Evolutionary conservation across 176 grass and related monocot species (phyloP).

Genomic region (Zizania latifolia): DNA sequence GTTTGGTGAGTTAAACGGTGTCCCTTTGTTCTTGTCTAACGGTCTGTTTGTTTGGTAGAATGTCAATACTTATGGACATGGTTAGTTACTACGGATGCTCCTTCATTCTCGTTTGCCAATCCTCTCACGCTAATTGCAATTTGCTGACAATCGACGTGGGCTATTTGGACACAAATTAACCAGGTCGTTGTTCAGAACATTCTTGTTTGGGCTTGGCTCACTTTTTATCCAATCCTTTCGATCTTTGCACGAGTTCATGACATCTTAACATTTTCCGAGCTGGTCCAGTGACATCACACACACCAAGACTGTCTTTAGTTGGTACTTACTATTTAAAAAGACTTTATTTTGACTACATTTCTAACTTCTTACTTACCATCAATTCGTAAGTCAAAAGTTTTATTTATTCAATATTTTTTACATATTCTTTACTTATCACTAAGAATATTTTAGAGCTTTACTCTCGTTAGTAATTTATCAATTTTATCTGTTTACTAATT

Average conservation of each 20-base stretch:
- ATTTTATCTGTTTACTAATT: too few relatives aligned
- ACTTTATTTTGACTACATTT: too few relatives aligned
- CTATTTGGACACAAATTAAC: background rate
- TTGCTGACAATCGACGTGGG: background rate
- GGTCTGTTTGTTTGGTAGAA: constrained; percentile 12
- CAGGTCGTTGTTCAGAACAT: background rate
- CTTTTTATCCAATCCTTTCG: background rate
- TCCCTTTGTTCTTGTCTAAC: constrained; percentile 25
- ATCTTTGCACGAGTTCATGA: background rate
- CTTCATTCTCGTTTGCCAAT: background rate
- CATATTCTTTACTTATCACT: too few relatives aligned
- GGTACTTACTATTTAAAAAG: too few relatives aligned
- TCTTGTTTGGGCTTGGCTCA: background rate
- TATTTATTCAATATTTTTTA: too few relatives aligned
- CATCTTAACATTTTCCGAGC: background rate
- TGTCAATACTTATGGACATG: constrained; percentile 1
- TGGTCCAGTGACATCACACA: background rate
- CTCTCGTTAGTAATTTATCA: too few relatives aligned
- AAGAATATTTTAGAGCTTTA: too few relatives aligned
- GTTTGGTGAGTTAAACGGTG: constrained; percentile 16
- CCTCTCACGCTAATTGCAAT: constrained; percentile 10
- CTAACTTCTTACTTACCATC: too few relatives aligned
- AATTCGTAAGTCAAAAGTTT: too few relatives aligned
- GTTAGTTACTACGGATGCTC: constrained; percentile 13
- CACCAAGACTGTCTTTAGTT: background rate